Base-by-base conservation (phyloP, 345 rosid species). In the Eucalyptus pauciflora region DNA sequence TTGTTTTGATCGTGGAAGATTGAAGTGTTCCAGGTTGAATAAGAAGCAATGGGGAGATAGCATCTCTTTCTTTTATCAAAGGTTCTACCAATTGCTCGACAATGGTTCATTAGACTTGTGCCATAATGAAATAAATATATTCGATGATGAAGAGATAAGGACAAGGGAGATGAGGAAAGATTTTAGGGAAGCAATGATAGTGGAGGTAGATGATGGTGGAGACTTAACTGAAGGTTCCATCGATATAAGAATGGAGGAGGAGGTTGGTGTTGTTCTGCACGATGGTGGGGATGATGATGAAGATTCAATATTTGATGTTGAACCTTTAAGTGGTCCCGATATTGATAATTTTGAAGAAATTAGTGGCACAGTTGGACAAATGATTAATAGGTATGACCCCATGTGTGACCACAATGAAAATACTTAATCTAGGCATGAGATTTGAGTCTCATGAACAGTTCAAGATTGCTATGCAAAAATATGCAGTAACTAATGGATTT, bases 131-230 rank as follows among this genome's bases (percentile, higher is more conserved):
- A 60, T 60, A 27, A 27, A 60, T 60, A 60, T 60, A 60, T 27
- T 5, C 1, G 1, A 1, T 60, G 31, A 60, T 27, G 31, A 60
- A 27, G 67, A 60, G 31, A 60, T 27, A 0, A 11, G 0, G 67
- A 60, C n/a, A 60, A 25, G 7, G 4, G 31, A 60, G 67, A 60
- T 27, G 67, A 60, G 67, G 67, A 60, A 27, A 60, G 31, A 60
- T 25, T 60, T 60, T 60, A 60, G 0, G 67, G 67, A 27, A 27
- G n/a, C 67, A 60, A 25, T 60, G 12, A 25, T 12, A 27, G 31
- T 27, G n/a, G 67, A 60, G 67, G 7, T 27, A 27, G 4, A 60
- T 60, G 67, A 60, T 60, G 31, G 15, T 60, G 4, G 31, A 60
- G 67, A 27, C 67, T 27, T 60, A 60, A 11, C 4, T 60, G 31